Base-by-base conservation (phyloP, 352 stramenopile species). In the Saprolegnia parasitica region DNA sequence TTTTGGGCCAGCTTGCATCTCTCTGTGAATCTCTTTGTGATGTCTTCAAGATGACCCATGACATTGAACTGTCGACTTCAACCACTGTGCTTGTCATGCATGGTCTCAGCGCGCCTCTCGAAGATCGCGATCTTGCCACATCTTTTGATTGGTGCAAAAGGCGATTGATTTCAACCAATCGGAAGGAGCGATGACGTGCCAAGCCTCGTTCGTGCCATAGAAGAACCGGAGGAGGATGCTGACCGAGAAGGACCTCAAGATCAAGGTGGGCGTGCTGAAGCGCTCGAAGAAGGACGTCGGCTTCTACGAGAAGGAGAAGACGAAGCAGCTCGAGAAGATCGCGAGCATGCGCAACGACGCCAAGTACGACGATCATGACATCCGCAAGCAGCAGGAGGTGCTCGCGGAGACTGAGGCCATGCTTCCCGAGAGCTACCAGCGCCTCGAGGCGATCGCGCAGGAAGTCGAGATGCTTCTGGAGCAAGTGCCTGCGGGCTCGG, bases 331-430 rank as follows among this genome's bases (percentile, higher is more conserved):
- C 56, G 52, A 47, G 21, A 86, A 86, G 73, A 87, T 93, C 64
- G 83, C 82, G 15, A 73, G 75, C 50, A 90, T 93, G 85, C 83
- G 85, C 64, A 62, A 63, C 16, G 81, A 84, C 21, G 85, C 91
- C 74, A 82, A 90, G 70, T 74, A 91, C 71, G 83, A 91, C 70
- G 78, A 91, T 71, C 82, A 91, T 70, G 83, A 91, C 70, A 79
- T 93, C 68, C 82, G 81, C 45, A 93, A 93, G 65, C 85, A 93
- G 66, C 79, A 91, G 65, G 83, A 93, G 61, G 85, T 93, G 67
- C 77, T 90, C 26, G 76, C 87, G 39, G 85, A 93, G 76, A 91
- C 83, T 24, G 83, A 91, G 74, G 89, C 74, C 10, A 93, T 93
- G 85, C 74, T 91, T 39, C 85, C 85, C 8, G 85, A 93, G 72